Conservation (phyloP, 169 alveolate genomes). For the Cystoisospora suis region DNA sequence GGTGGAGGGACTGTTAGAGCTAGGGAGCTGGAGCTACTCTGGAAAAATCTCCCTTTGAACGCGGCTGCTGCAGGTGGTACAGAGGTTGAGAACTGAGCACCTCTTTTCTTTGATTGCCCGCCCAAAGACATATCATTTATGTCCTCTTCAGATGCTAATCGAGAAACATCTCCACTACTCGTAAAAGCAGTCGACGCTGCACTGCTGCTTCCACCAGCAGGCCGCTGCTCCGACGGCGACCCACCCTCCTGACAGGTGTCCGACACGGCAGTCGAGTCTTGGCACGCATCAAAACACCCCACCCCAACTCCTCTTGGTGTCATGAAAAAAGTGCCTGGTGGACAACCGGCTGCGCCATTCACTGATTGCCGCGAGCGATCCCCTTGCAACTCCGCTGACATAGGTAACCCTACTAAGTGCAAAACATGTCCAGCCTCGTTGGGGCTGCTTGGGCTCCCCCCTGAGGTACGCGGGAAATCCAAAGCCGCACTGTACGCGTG, state of each 20-base stretch:
- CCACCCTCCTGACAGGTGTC: too few species aligned
- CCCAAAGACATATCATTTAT: slow-evolving; percentile 1
- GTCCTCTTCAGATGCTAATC: slow-evolving; percentile 61
- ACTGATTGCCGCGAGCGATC: not conserved
- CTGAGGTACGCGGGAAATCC: slow-evolving; percentile 28
- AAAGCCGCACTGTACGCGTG: slow-evolving; percentile 57
- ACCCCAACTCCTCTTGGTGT: too few species aligned
- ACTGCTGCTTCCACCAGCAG: not conserved
- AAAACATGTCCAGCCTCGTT: too few species aligned
- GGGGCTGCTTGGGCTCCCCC: too few species aligned
- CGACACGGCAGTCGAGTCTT: not conserved
- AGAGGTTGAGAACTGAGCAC: slow-evolving; percentile 26
- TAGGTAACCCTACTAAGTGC: too few species aligned
- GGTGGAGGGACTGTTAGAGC: too few species aligned
- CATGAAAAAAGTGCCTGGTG: too few species aligned
- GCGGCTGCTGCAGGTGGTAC: not conserved
- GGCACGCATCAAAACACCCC: too few species aligned
- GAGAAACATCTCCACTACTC: slow-evolving; percentile 52
- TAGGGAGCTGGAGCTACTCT: slow-evolving; percentile 5
- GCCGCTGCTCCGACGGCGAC: too few species aligned
- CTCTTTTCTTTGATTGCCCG: not conserved
- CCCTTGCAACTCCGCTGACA: not conserved
- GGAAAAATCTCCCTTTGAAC: not conserved
- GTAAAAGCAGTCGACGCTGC: slow-evolving; percentile 47
- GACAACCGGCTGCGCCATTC: not conserved